phyloP scores from a whole-genome alignment of 1,139 yeast species.

The Candida sp. region DNA sequence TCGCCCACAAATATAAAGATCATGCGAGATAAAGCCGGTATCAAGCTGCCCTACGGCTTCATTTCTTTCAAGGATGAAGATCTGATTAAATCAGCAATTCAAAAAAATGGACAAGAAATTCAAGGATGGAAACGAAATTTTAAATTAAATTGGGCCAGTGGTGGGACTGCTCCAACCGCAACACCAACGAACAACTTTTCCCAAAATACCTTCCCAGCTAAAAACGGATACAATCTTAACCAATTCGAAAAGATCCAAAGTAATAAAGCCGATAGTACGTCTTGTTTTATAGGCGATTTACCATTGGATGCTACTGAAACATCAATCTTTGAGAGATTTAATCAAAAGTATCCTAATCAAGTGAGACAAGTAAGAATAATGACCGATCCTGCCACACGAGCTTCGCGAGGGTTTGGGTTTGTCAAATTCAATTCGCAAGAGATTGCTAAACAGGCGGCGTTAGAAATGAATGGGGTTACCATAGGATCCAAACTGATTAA shows the following conservation, averaged over 20 bases:
- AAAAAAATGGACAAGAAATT: slow-evolving; percentile 65
- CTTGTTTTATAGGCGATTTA: slow-evolving; percentile 86
- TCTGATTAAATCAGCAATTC: slow-evolving; percentile 67
- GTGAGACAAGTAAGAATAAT: slow-evolving; percentile 85
- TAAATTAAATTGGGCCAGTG: slow-evolving; percentile 86
- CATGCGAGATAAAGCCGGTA: slow-evolving; percentile 31
- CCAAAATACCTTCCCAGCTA: background rate
- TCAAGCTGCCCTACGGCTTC: slow-evolving; percentile 60
- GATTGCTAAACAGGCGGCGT: slow-evolving; percentile 72
- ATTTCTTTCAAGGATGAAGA: slow-evolving; percentile 70
- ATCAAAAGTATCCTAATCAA: slow-evolving; percentile 60
- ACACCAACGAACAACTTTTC: slow-evolving; percentile 29
- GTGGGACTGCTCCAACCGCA: slow-evolving; percentile 37
- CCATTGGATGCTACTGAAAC: slow-evolving; percentile 76
- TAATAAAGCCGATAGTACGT: slow-evolving; percentile 23
- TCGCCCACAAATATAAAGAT: slow-evolving; percentile 34
- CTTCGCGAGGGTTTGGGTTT: slow-evolving; percentile 88
- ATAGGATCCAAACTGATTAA: slow-evolving; percentile 75
- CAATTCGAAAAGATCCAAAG: slow-evolving; percentile 4
- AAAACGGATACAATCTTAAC: slow-evolving; percentile 5
- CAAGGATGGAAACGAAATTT: slow-evolving; percentile 58
- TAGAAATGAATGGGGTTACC: slow-evolving; percentile 79
- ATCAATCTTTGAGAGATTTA: slow-evolving; percentile 64
- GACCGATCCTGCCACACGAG: slow-evolving; percentile 73
- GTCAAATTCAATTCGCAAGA: slow-evolving; percentile 73